Conservation (phyloP, 768 basidiomycete species). For the Mycena vitilis region DNA sequence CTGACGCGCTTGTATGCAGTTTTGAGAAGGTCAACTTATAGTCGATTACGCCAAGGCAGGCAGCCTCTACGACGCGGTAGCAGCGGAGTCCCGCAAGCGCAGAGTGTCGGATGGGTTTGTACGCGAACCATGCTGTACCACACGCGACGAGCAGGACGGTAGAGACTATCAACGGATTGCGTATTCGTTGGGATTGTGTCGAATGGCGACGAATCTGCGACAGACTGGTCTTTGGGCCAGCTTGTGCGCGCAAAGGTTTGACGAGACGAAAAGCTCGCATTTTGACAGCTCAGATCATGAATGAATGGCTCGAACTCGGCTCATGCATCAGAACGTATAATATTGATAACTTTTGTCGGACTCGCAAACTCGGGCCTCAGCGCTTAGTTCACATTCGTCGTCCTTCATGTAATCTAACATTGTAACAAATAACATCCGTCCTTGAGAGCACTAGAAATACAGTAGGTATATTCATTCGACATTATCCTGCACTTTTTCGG, state of each 20-base stretch:
- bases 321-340: too few relatives aligned
- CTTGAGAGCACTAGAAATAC: constrained; percentile 22
- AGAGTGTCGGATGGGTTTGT: constrained; percentile 82
- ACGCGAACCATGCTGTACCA: constrained; percentile 59
- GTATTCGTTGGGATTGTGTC: too few relatives aligned
- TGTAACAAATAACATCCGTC: too few relatives aligned
- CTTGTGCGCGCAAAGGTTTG: background rate
- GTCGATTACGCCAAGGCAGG: constrained; percentile 72
- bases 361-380: too few relatives aligned
- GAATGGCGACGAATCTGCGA: too few relatives aligned
- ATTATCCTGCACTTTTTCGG: constrained; percentile 18
- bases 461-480: background rate
- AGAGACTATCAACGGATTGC: constrained; percentile 51
- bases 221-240: too few relatives aligned
- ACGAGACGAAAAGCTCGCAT: constrained; percentile 13
- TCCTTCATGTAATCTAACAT: too few relatives aligned
- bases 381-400: too few relatives aligned
- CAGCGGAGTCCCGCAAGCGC: constrained; percentile 82
- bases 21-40: constrained; percentile 77
- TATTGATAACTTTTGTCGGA: too few relatives aligned
- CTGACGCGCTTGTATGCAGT: constrained; percentile 54
- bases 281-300: background rate
- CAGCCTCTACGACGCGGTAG: constrained; percentile 81
- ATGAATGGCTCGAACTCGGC: background rate
- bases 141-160: constrained; percentile 50